A percentile compares a stretch with the other conserved stretches of the same genome.
phyloP scores from a whole-genome alignment of 345 rosid genomes.

The Hirschfeldia incana region DNA sequence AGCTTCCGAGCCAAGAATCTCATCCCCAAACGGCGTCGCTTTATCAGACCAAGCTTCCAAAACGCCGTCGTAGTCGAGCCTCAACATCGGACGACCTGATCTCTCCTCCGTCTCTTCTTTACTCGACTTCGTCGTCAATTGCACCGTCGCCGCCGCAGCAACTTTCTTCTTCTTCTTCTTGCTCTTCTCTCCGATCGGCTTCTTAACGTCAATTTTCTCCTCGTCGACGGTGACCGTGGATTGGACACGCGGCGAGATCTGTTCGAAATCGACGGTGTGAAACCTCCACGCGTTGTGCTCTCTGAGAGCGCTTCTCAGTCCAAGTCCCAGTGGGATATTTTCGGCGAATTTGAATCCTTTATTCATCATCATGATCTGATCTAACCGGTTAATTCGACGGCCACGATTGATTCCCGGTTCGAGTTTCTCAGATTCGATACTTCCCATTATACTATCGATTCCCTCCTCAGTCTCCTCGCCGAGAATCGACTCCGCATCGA shows the following conservation, averaged over 20 bases:
- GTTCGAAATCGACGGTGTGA: constrained; percentile 61
- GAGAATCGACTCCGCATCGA: constrained; percentile 79
- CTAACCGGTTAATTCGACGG: constrained; percentile 22
- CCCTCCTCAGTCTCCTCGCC: constrained; percentile 75
- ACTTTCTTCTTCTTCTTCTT: constrained; percentile 49
- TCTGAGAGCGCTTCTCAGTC: constrained; percentile 50
- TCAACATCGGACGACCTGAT: constrained; percentile 47
- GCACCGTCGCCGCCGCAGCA: not conserved
- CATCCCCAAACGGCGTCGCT: constrained; percentile 66
- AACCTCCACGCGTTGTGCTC: constrained; percentile 49
- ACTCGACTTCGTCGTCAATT: constrained; percentile 27
- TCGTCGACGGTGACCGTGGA: not conserved
- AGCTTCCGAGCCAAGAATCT: constrained; percentile 41
- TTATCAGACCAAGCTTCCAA: constrained; percentile 75
- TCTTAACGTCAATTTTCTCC: not conserved
- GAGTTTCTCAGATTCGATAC: constrained; percentile 1
- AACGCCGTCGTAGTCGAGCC: constrained; percentile 73
- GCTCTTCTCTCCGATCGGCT: constrained; percentile 4
- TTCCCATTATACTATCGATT: constrained; percentile 78
- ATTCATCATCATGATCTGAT: constrained; percentile 27
- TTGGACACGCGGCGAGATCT: constrained; percentile 64
- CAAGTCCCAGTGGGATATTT: constrained; percentile 38
- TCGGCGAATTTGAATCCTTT: constrained; percentile 42
- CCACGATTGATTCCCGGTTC: not conserved
- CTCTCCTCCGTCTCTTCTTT: constrained; percentile 40